Evolutionary conservation across 2,329 filamentous ascomycete genomes (phyloP), one percentile per base, ranked within the genome.

Genomic region (Amauroascus niger): DNA sequence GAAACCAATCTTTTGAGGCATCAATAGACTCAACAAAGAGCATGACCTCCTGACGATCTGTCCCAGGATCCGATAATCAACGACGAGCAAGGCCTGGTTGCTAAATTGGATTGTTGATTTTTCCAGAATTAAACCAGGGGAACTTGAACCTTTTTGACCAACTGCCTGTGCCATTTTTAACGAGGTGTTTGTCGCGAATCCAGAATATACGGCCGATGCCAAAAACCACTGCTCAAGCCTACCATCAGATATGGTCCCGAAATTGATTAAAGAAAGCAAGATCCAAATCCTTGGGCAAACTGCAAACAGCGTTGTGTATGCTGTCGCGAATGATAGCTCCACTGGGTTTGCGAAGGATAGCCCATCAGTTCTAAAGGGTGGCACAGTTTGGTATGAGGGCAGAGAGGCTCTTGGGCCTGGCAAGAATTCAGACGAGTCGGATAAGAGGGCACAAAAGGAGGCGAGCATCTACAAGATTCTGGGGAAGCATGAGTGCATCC

Each of bases 211-310:
- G 16, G 6, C 20, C 16, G 16, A 20, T 14, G 39, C 16, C 16
- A 20, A 20, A 41, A 41, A 14, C 4, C 41, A 45, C 41, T 8
- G 24, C 26, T 45, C 22, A 6, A 14, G 22, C 22, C 41, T 45
- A 8, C 41, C 41, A 26, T 6, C 40, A 11, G n/a, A 48, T 28
- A 52, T 55, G 53, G 16, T 41, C 13, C 53, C 53, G 28, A 52
- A 48, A 48, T 52, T 55, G 33, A 43, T 55, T 33, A 14, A 26
- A 47, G 53, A 55, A 9, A 41, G 53, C 53, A 55, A 39, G 18
- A 55, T 52, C 26, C 48, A 52, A 20, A 54, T 55, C 33, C 40
- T 55, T 13, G 53, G 53, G n/a, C 53, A 54, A n/a, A 54, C 45
- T 11, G 13, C 41, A 30, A 55, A 55, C 35, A 55, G 48, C 30